Evolutionary conservation across 805 yeast genomes (phyloP), one percentile per base, ranked within the genome.

Genomic region (Candida ascalaphidarum): DNA sequence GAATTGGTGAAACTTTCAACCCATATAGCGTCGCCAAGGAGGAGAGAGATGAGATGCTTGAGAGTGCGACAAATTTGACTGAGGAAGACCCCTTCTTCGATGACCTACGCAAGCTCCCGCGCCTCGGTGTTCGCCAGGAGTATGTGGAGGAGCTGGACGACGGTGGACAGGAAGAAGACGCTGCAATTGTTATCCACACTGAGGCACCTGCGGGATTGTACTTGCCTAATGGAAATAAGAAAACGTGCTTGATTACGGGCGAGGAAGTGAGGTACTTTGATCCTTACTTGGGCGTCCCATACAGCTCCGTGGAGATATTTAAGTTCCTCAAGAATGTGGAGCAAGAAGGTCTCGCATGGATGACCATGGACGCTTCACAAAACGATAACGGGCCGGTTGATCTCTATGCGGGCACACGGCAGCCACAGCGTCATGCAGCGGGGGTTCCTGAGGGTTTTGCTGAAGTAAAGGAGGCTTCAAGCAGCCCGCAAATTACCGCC

Each of bases 371-470:
- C 25, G 71, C 69, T 32, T 72, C 68, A 14, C 50, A 70, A 11
- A 77, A 77, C 39, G 72, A 71, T 21, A 71, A 75, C n/a, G 68
- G 64, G 12, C 58, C 55, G 8, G 60, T 62, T 5, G 66, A 58
- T 36, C 43, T 65, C 4, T 62, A 61, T 25, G 48, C 61, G 16
- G 67, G 66, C 14, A 47, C 48, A 33, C 57, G 65, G 36, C 59
- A 45, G 65, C 56, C 34, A 71, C 69, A 65, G 53, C 58, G 67
- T 28, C 85, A 77, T 39, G 95, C 95, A 0, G 70, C 70, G 35
- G 95, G 94, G 6, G 95, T 85, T 9, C 96, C 96, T 2, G 81
- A 78, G 29, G 94, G 94, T 6, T 86, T 86, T 52, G 73, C 59
- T 37, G 55, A 31, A 20, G 11, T 21, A 20, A 19, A 14, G 11